Base-by-base conservation (phyloP, 2,329 filamentous ascomycete species). In the Lasiodiplodia sp. region DNA sequence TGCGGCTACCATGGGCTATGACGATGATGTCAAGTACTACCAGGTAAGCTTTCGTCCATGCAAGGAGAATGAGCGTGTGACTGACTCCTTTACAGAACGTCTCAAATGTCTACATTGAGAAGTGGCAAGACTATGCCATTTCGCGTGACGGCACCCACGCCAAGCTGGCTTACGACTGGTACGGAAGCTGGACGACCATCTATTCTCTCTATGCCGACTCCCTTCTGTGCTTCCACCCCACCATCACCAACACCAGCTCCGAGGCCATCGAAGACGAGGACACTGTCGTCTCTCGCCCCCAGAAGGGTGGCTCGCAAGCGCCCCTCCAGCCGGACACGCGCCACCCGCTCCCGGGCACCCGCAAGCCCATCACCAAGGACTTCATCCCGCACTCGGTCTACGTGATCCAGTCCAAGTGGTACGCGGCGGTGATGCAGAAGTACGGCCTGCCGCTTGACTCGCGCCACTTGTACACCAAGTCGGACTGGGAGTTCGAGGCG, bases 401-500 rank as follows among this genome's bases (percentile, higher is more conserved):
- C 83, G 87, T 88, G 73, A 88, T 89, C 71, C 92, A 96, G 77
- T 94, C 91, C 57, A 85, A 89, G 69, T 96, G 92, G 92, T 97
- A 96, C 81, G 85, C 87, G 71, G 86, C 87, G 16, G 92, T 95
- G 11, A 87, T 92, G 72, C 92, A 96, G 78, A 89, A 87, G 74
- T 96, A 95, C 78, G 93, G 93, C 1, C 82, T 97, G 3, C 93
- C 93, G 0, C 86, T 97, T 8, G 93, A 97, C 79, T 91, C 87
- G 72, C 88, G 93, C 53, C 92, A 96, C 78, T 79, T 95, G 3
- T 96, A 96, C 79, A 91, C 92, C 40, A 97, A 97, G 81, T 93
- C 91, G 37, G 93, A 97, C 80, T 97, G 93, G 93, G 91, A 96
- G 74, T 94, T 96, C 78, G 94, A 96, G 78, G 92, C 92, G 0